A percentile compares a stretch with the other conserved stretches of the same genome.
These are phyloP conservation scores for Ogataea nitratoaversa DNA, from an alignment of 805 yeast genomes.

Conservation along the genomic window DNA sequence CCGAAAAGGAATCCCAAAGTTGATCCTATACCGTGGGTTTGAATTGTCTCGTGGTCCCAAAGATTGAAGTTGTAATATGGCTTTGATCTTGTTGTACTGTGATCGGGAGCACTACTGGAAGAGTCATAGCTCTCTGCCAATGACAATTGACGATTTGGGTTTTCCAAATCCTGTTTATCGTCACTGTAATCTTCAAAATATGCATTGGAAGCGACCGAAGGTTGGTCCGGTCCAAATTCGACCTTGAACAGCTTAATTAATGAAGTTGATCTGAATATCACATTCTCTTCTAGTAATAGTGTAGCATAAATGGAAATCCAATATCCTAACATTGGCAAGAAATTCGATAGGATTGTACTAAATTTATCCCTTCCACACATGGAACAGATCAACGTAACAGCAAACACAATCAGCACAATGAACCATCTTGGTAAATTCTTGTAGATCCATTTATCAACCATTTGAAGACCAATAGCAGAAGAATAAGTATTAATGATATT, in stretches of 20 bases:
- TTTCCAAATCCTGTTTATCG: background rate
- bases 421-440: slow-evolving; percentile 74
- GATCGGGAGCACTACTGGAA: slow-evolving; percentile 11
- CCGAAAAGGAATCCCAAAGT: slow-evolving; percentile 62
- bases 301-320: slow-evolving; percentile 82
- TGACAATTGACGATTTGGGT: background rate
- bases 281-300: slow-evolving; percentile 68
- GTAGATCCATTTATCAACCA: slow-evolving; percentile 45
- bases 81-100: slow-evolving; percentile 11
- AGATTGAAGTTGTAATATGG: slow-evolving; percentile 65
- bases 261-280: slow-evolving; percentile 55
- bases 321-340: slow-evolving; percentile 87
- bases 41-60: slow-evolving; percentile 59
- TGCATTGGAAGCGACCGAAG: background rate
- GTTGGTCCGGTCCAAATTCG: slow-evolving; percentile 31
- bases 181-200: background rate
- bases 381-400: slow-evolving; percentile 63
- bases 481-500: slow-evolving; percentile 79
- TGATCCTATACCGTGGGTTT: slow-evolving; percentile 74
- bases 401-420: slow-evolving; percentile 62
- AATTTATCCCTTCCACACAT: slow-evolving; percentile 73
- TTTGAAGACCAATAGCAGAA: slow-evolving; percentile 74
- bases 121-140: background rate
- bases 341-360: slow-evolving; percentile 69
- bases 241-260: slow-evolving; percentile 37